phyloP scores from a whole-genome alignment of 1,139 yeast species.

The Taphrina deformans region DNA sequence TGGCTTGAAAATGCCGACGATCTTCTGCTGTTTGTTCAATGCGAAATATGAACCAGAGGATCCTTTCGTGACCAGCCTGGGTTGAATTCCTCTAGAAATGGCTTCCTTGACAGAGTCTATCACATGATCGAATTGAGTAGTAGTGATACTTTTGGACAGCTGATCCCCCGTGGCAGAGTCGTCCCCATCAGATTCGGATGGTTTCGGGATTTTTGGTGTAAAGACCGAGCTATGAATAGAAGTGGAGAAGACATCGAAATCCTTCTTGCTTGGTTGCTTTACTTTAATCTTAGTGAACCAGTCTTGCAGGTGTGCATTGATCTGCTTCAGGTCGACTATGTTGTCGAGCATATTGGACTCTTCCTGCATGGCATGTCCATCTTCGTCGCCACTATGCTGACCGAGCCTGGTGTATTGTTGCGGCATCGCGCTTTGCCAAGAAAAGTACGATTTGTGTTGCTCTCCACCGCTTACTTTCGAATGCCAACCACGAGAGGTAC shows the following conservation, averaged over 20 bases:
- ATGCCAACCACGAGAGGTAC: too few relatives aligned
- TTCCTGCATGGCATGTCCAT: background rate
- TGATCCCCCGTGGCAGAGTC: background rate
- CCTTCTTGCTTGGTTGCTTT: conserved; percentile 16
- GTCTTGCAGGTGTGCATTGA: conserved; percentile 33
- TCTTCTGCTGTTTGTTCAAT: conserved; percentile 46
- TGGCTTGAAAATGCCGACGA: conserved; percentile 69
- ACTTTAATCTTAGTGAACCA: conserved; percentile 34
- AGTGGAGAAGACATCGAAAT: conserved; percentile 18
- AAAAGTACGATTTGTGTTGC: too few relatives aligned
- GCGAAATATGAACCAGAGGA: conserved; percentile 74
- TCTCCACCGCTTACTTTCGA: too few relatives aligned
- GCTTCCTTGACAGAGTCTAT: conserved; percentile 51
- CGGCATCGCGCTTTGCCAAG: background rate
- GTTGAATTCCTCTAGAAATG: conserved; percentile 50
- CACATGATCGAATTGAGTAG: conserved; percentile 49
- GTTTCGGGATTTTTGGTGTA: conserved; percentile 9
- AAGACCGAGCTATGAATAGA: conserved; percentile 28
- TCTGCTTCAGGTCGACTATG: conserved; percentile 30
- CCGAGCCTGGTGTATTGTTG: conserved; percentile 14
- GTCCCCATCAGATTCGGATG: background rate
- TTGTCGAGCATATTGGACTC: conserved; percentile 27
- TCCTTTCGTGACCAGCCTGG: conserved; percentile 62
- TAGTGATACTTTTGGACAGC: conserved; percentile 41
- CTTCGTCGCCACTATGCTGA: conserved; percentile 9